Evolutionary conservation across 441 rosid genomes (phyloP), one percentile per base, ranked within the genome.

Genomic region (Pelargonium fulgidum): DNA sequence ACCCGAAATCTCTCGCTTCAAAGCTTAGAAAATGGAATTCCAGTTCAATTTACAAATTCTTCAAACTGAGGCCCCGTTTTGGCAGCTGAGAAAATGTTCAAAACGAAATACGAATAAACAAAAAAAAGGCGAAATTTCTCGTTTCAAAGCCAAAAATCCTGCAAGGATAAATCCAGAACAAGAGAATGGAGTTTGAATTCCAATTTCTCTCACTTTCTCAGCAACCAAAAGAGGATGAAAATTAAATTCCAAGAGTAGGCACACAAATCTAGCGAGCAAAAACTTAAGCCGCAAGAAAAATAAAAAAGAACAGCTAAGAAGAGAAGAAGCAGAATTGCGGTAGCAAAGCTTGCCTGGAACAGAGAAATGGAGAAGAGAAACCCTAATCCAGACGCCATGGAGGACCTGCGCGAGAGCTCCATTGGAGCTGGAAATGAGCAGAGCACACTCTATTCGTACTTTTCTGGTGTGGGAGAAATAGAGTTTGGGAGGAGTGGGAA

Each of bases 341-440:
- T 20, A 22, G 62, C 1, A 2, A 0, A 65, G 59, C 77, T 81
- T 75, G 69, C 89, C 85, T 78, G 84, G 19, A 83, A 62, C 47
- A 78, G 47, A 62, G 59, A 73, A 73, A 81, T 24, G 19, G 70
- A 70, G 8, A 73, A 62, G 54, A 83, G 74, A 66, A 75, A 70
- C 16, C 56, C 67, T 22, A 70, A 62, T 48, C 41, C 6, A 62
- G 50, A 70, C 50, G 42, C 73, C 66, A 64, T 41, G 62, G 62
- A 56, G 3, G 33, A 58, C 11, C 69, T 52, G 62, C 69, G 47
- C 8, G 72, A 62, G 45, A 76, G 70, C 72, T 78, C 77, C 82
- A 77, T 74, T 36, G 52, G 26, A 56, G 62, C 26, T 22, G 24
- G 59, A 52, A 52, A 52, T 14, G 58, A 52, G 16, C 56, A 50